Evolutionary conservation across 495 filamentous ascomycete species (phyloP), one percentile per base, ranked within the genome.

Genomic region (Hypoxylon intermedium): DNA sequence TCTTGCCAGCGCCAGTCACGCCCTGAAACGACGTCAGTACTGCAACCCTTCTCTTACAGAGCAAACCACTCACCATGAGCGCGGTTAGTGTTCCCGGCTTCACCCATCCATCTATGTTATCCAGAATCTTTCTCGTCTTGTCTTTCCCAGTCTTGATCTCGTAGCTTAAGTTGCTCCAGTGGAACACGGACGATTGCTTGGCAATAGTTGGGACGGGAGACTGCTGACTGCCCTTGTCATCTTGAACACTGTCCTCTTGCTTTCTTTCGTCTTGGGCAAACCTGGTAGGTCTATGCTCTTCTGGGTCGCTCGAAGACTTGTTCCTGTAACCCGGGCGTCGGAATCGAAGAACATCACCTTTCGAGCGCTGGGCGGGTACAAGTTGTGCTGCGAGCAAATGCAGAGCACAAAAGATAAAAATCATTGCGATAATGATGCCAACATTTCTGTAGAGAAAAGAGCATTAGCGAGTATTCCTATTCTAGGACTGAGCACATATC

Each of bases 11-110:
- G 16, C 77, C 82, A 20, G 79, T 82, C 3, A 43, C 26, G 6
- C 59, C 51, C 51, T 54, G 15, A 28, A 28, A 28, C 9, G 5
- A 5, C 4, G 26, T 28, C 9, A 28, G 26, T 28, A 28, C n/a
- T n/a, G n/a, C n/a, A 9, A 28, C 9, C 26, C 5, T 28, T 9
- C 26, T 28, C 26, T 9, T 4, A 28, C 26, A 28, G n/a, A 26
- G 11, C 9, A 30, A 15, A 5, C 0, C 12, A 19, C 77, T 72
- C 67, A 82, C 83, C 86, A 90, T 89, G 9, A 91, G 71, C 0
- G 89, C 89, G 0, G 89, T 92, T 19, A 92, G 67, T 2, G 87
- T 91, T 20, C 89, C 89, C 12, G 89, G 88, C 60, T 89, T 86
- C 20, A 92, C 85, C 87, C 88, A 92, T 11, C 89, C 89, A 56